These are phyloP conservation scores for Quercus tomentella DNA, from an alignment of 331 rosid genomes.

Conservation along the genomic window DNA sequence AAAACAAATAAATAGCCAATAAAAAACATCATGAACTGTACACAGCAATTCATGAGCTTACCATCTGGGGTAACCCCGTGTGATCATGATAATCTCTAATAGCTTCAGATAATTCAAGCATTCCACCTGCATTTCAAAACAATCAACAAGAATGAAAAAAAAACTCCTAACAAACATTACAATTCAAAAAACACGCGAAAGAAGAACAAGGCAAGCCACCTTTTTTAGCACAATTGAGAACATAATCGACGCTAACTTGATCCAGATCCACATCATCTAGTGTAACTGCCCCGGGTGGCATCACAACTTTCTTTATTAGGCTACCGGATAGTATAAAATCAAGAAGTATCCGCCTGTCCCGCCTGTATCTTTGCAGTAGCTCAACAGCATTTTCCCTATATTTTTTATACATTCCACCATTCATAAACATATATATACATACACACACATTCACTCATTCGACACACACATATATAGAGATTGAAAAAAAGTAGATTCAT, in stretches of 20 bases:
- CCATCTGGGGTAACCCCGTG: constrained; percentile 84
- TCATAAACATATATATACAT: constrained; percentile 4
- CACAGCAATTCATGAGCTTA: constrained; percentile 23
- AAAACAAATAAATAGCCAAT: constrained; percentile 6
- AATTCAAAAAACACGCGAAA: not conserved
- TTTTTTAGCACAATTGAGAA: constrained; percentile 80
- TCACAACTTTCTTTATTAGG: constrained; percentile 86
- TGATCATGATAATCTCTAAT: constrained; percentile 96
- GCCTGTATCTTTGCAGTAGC: constrained; percentile 76
- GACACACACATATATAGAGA: not conserved
- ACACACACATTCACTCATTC: not conserved
- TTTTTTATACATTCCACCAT: constrained; percentile 24
- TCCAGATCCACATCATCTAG: constrained; percentile 97
- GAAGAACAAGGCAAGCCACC: constrained; percentile 29
- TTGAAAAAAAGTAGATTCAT: not conserved
- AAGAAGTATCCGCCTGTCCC: constrained; percentile 85
- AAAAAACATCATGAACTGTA: not conserved
- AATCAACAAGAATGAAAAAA: constrained; percentile 11
- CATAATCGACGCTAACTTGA: constrained; percentile 96
- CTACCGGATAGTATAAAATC: constrained; percentile 91
- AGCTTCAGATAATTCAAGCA: constrained; percentile 97
- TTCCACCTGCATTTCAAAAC: constrained; percentile 48
- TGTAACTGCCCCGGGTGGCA: constrained; percentile 98
- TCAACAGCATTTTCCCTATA: constrained; percentile 74
- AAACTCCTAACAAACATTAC: constrained; percentile 2